Conservation (phyloP, 2,329 filamentous ascomycete genomes). For the Nothophaeocryptopus gaeumannii region DNA sequence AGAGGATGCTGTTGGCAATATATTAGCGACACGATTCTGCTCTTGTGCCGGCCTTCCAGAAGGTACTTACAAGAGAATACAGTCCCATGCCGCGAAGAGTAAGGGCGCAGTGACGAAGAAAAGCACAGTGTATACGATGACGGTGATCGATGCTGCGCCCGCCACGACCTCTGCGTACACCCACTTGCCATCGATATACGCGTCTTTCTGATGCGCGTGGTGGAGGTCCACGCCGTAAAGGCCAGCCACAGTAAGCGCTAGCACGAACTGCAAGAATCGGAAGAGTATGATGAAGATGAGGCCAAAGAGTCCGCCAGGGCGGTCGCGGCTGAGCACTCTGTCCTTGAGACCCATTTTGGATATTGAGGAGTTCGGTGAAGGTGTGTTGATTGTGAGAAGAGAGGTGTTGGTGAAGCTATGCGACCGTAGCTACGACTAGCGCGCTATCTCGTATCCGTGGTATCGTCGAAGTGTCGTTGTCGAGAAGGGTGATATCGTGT, state of each 20-base stretch:
- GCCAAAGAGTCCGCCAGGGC: conserved; percentile 34
- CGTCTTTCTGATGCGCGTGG: conserved; percentile 49
- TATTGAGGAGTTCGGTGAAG: background rate
- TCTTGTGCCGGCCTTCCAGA: background rate
- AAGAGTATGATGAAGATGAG: conserved; percentile 57
- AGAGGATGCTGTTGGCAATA: conserved; percentile 55
- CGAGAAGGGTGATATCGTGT: background rate
- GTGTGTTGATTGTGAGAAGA: background rate
- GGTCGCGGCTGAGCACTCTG: conserved; percentile 21
- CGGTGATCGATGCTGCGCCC: conserved; percentile 62
- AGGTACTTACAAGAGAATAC: conserved; percentile 57
- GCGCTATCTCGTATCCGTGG: too few relatives aligned
- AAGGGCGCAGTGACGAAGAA: conserved; percentile 50
- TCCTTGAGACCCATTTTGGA: conserved; percentile 29
- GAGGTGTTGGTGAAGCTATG: background rate
- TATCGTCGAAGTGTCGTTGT: background rate
- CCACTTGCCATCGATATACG: conserved; percentile 66
- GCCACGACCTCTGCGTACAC: conserved; percentile 74
- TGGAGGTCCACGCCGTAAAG: conserved; percentile 72
- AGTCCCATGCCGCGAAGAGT: conserved; percentile 64
- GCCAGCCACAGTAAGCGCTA: conserved; percentile 73
- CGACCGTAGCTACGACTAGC: background rate
- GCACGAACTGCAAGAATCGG: conserved; percentile 73
- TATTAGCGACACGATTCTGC: background rate
- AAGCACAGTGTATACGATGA: conserved; percentile 61